Evolutionary conservation across 2,329 filamentous ascomycete genomes (phyloP).

Genomic region (Beauveria sp.): DNA sequence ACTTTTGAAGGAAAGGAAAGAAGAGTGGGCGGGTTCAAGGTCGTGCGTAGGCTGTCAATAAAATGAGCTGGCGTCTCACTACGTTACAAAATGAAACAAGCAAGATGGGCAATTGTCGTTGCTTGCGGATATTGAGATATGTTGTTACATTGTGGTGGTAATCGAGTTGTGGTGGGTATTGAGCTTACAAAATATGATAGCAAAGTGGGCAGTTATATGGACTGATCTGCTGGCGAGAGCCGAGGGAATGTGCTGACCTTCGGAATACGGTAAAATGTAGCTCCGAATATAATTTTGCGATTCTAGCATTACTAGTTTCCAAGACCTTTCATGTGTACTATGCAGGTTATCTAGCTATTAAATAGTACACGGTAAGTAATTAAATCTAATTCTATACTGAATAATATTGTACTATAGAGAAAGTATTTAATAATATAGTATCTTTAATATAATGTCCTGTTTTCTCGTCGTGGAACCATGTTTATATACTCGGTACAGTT

Average conservation of each 20-base stretch:
- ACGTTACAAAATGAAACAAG: background rate
- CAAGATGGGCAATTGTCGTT: background rate
- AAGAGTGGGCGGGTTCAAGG: background rate
- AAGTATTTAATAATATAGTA: too few species aligned
- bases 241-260: background rate
- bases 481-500: too few species aligned
- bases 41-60: background rate
- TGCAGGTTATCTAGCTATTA: too few species aligned
- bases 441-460: too few species aligned
- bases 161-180: background rate
- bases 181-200: background rate
- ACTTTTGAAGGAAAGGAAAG: background rate
- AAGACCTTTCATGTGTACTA: too few species aligned
- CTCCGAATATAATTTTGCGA: background rate
- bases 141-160: background rate
- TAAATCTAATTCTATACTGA: too few species aligned
- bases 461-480: too few species aligned
- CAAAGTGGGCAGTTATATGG: background rate
- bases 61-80: background rate
- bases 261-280: background rate
- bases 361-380: too few species aligned
- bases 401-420: too few species aligned
- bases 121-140: background rate
- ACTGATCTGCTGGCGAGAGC: background rate
- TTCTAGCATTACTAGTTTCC: too few species aligned